Evolutionary conservation across 768 basidiomycete species (phyloP).

Genomic region (Coprinopsis strossmayeri): DNA sequence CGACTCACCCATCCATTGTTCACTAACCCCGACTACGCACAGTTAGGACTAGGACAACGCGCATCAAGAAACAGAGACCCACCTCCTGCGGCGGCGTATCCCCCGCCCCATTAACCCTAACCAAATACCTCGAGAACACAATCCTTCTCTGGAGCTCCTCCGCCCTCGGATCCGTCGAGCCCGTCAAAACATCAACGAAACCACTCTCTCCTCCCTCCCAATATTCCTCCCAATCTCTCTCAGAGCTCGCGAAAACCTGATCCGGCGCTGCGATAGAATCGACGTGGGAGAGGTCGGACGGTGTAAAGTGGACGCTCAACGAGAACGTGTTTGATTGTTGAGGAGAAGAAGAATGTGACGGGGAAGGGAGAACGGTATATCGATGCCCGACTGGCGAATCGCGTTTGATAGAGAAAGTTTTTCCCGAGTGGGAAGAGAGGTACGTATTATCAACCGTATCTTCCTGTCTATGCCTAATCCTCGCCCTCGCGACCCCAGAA

Average conservation of each 20-base stretch:
- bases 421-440: conserved; percentile 26
- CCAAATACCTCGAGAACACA: conserved; percentile 47
- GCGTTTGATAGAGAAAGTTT: conserved; percentile 28
- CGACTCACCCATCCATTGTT: conserved; percentile 49
- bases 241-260: conserved; percentile 28
- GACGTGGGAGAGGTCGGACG: conserved; percentile 20
- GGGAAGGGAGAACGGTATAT: conserved; percentile 35
- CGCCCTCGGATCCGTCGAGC: conserved; percentile 42
- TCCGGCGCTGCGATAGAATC: conserved; percentile 16
- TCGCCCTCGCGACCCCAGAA: conserved; percentile 19
- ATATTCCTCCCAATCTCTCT: conserved; percentile 34
- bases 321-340: conserved; percentile 22
- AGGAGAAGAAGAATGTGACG: conserved; percentile 3
- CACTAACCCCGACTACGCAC: conserved; percentile 41
- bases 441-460: conserved; percentile 36
- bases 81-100: conserved; percentile 54
- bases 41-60: neutral
- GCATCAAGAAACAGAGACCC: conserved; percentile 10
- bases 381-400: conserved; percentile 39
- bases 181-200: conserved; percentile 46
- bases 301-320: conserved; percentile 21
- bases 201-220: conserved; percentile 45
- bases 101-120: conserved; percentile 55
- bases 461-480: conserved; percentile 37
- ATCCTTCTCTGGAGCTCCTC: conserved; percentile 52